These are phyloP conservation scores for Funneliformis geosporum DNA, from an alignment of 192 early-diverging fungal species.

Conservation along the genomic window DNA sequence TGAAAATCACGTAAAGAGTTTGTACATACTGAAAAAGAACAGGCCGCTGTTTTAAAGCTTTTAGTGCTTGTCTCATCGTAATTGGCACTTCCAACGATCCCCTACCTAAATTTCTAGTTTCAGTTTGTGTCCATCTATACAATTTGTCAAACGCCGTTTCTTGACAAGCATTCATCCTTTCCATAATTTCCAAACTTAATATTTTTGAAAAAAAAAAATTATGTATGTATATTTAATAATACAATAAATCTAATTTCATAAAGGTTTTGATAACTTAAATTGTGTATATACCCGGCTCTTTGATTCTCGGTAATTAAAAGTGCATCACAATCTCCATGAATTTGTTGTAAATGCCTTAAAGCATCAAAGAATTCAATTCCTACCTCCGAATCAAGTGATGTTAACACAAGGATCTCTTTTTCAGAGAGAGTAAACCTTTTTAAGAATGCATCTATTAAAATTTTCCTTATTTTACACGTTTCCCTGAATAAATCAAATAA, in stretches of 20 bases:
- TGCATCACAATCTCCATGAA: conserved; percentile 71
- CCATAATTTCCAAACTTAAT: conserved; percentile 73
- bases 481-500: conserved; percentile 36
- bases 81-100: conserved; percentile 71
- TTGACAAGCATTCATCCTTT: conserved; percentile 65
- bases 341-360: conserved; percentile 64
- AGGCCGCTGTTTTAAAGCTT: conserved; percentile 67
- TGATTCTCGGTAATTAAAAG: conserved; percentile 76
- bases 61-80: conserved; percentile 64
- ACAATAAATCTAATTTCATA: not conserved
- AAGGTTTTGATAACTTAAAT: not conserved
- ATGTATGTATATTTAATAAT: not conserved
- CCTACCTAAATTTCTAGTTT: conserved; percentile 64
- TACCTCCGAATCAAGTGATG: conserved; percentile 52
- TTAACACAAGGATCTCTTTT: conserved; percentile 61
- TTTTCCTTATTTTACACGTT: conserved; percentile 55
- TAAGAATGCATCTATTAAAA: conserved; percentile 67
- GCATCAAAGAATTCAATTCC: conserved; percentile 70
- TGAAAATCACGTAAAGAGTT: not conserved
- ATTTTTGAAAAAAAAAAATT: not conserved
- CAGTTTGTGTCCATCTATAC: conserved; percentile 71
- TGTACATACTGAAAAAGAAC: conserved; percentile 71
- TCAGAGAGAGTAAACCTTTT: conserved; percentile 71
- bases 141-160: conserved; percentile 76
- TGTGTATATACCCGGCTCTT: conserved; percentile 61